Evolutionary conservation across 176 grass and related monocot species (phyloP).

Genomic region (Metroxylon sagu): DNA sequence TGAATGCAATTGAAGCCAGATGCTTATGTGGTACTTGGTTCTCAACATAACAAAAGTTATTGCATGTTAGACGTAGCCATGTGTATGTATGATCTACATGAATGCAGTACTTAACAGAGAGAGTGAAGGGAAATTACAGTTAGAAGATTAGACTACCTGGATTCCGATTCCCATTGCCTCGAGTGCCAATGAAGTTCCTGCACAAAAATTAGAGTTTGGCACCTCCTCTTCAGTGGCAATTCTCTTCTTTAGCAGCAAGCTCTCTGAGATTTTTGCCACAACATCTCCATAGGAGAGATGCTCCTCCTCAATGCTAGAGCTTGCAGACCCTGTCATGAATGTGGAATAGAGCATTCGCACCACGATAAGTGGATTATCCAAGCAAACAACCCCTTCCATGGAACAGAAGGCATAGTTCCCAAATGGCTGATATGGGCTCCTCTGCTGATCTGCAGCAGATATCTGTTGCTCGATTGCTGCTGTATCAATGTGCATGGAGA

Average conservation of each 20-base stretch:
- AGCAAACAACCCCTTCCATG: constrained; percentile 50
- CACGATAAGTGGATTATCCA: constrained; percentile 32
- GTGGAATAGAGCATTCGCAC: constrained; percentile 77
- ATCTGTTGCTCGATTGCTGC: constrained; percentile 35
- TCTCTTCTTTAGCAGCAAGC: constrained; percentile 44
- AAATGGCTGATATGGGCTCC: constrained; percentile 48
- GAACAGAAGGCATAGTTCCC: constrained; percentile 78
- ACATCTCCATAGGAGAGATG: constrained; percentile 58
- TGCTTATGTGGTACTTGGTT: too few species aligned
- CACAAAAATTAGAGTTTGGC: constrained; percentile 21
- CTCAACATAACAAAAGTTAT: too few species aligned
- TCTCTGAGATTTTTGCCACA: constrained; percentile 40
- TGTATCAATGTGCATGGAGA: constrained; percentile 26
- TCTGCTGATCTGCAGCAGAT: not conserved
- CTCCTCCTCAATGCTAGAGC: constrained; percentile 16
- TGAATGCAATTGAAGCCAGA: too few species aligned
- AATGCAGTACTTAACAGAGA: too few species aligned
- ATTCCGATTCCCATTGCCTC: constrained; percentile 55
- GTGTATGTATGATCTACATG: too few species aligned
- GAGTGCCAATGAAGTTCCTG: constrained; percentile 59
- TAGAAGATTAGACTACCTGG: constrained; percentile 22
- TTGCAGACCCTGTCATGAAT: constrained; percentile 27
- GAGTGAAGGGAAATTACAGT: too few species aligned
- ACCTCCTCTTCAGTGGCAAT: not conserved
- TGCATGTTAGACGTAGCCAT: too few species aligned